These are phyloP conservation scores for Salinomyces thailandicus DNA, from an alignment of 2,329 filamentous ascomycete genomes.

Conservation along the genomic window DNA sequence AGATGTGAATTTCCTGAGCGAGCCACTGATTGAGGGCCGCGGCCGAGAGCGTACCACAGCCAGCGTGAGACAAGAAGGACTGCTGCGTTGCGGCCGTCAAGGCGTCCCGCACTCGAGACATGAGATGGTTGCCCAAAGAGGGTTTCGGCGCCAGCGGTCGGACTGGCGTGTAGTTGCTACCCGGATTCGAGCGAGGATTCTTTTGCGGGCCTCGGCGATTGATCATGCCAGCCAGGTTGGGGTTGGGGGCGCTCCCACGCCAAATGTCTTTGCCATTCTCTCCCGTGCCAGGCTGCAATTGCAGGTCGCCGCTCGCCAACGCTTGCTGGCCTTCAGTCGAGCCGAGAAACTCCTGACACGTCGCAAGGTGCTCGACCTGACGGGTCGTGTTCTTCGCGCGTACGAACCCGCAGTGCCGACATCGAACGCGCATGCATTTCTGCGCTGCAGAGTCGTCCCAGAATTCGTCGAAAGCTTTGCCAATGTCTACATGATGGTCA, in stretches of 20 bases:
- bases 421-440: constrained; percentile 40
- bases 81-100: constrained; percentile 52
- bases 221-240: constrained; percentile 33
- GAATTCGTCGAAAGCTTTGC: constrained; percentile 23
- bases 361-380: constrained; percentile 40
- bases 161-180: background rate
- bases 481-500: constrained; percentile 8
- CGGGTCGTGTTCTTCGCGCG: constrained; percentile 43
- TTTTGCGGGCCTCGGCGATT: constrained; percentile 6
- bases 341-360: constrained; percentile 35
- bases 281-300: constrained; percentile 9
- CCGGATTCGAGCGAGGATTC: constrained; percentile 12
- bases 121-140: constrained; percentile 49
- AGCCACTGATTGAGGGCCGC: constrained; percentile 54
- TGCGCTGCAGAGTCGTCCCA: constrained; percentile 20
- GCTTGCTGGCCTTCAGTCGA: constrained; percentile 35
- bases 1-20: constrained; percentile 60
- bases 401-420: constrained; percentile 39
- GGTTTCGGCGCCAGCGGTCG: constrained; percentile 21
- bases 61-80: constrained; percentile 55
- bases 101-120: constrained; percentile 36
- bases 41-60: constrained; percentile 50
- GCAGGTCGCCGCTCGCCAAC: constrained; percentile 17
- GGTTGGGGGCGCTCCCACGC: constrained; percentile 38
- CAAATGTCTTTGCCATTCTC: constrained; percentile 27